These are phyloP conservation scores for Phlyctochytrium arcticum DNA, from an alignment of 192 early-diverging fungal species.

Conservation along the genomic window DNA sequence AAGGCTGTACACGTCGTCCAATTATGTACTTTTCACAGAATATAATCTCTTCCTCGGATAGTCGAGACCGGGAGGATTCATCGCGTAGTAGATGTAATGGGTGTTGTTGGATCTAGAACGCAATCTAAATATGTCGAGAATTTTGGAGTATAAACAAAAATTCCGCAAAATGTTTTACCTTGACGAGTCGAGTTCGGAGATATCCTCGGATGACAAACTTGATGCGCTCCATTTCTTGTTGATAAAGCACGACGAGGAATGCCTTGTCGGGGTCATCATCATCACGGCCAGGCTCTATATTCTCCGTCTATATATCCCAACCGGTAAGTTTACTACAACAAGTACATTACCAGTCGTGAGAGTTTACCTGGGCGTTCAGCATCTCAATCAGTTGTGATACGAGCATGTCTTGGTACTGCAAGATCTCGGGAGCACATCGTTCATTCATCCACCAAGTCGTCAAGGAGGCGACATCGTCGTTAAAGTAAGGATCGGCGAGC, in stretches of 20 bases:
- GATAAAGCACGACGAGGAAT: slow-evolving; percentile 53
- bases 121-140: neutral
- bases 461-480: slow-evolving; percentile 39
- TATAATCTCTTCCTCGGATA: slow-evolving; percentile 49
- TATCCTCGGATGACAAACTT: slow-evolving; percentile 64
- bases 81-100: slow-evolving; percentile 40
- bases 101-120: slow-evolving; percentile 61
- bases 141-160: neutral
- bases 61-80: slow-evolving; percentile 19
- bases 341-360: neutral
- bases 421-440: slow-evolving; percentile 60
- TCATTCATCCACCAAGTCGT: slow-evolving; percentile 68
- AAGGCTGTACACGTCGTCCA: neutral
- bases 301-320: no score
- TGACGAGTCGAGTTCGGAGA: slow-evolving; percentile 57
- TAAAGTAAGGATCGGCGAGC: no score
- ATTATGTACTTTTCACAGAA: slow-evolving; percentile 32
- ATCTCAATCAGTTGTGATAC: slow-evolving; percentile 49
- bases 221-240: slow-evolving; percentile 65
- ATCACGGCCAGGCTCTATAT: no score
- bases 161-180: slow-evolving; percentile 41
- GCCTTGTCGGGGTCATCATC: slow-evolving; percentile 35
- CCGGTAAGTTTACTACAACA: neutral
- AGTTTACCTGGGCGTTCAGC: slow-evolving; percentile 53
- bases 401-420: slow-evolving; percentile 43